Base-by-base conservation (phyloP, 73 alveolate species). In the Stentor coeruleus region DNA sequence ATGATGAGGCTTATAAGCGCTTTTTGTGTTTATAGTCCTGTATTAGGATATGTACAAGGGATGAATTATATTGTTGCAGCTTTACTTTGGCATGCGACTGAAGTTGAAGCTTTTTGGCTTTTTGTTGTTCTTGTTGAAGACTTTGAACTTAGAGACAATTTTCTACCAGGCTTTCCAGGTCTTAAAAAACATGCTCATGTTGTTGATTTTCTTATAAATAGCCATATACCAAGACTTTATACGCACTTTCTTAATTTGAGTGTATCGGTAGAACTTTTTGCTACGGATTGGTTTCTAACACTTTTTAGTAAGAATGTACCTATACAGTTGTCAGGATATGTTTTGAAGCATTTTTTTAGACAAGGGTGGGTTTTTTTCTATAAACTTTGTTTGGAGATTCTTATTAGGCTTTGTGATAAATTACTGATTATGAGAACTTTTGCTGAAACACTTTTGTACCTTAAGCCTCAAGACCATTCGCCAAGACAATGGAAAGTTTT, bases 51-150 rank as follows among this genome's bases (percentile, higher is more conserved):
- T 76, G 95, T 89, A 2, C 66, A 89, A 58, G 95, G 95, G 37
- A 89, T 89, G 95, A 86, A 86, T 74, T 89, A 86, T 59, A 60
- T 89, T 31, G 95, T 82, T 2, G 95, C 91, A 2, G 79, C 88
- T 6, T 60, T 89, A 37, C 59, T 89, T 3, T 89, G 74, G 82
- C 95, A 89, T 75, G 41, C 88, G 33, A 92, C 86, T 31, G 95
- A 89, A 89, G 88, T 82, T 58, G 93, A 86, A 3, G 92, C 95
- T 39, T 89, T 89, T 59, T 89, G 92, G 89, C 77, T 81, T 74
- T 74, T 86, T 30, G 88, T 86, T 14, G 86, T 89, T 40, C 58
- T 89, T 31, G 81, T 82, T 87, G 95, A 87, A 30, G 55, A 84
- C 74, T 89, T 85, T 81, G 76, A 89, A 37, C 37, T 89, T 41